A percentile compares a stretch with the other conserved stretches of the same genome.
Conservation (phyloP, 768 basidiomycete species). For the Pulveroboletus sp. region DNA sequence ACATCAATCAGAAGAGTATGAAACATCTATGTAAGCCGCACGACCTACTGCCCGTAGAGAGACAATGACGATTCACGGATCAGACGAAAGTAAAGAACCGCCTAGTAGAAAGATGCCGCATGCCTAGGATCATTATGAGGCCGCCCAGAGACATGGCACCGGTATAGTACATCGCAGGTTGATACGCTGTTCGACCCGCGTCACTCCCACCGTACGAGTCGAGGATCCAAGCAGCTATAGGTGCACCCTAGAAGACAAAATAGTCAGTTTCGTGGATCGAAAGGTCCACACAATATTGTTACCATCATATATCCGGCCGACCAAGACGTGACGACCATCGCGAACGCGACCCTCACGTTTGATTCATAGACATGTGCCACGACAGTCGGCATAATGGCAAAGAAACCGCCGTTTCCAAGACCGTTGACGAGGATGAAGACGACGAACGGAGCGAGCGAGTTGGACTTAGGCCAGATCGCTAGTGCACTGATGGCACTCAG, state of each 20-base stretch:
- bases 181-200: slow-evolving; percentile 20
- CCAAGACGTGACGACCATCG: slow-evolving; percentile 33
- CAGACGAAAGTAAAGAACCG: slow-evolving; percentile 14
- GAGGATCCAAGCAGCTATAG: slow-evolving; percentile 28
- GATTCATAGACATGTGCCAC: slow-evolving; percentile 28
- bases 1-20: not conserved
- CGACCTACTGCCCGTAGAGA: not conserved
- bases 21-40: not conserved
- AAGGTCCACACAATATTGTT: not conserved
- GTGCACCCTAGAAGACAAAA: slow-evolving; percentile 21
- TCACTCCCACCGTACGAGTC: slow-evolving; percentile 21
- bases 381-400: slow-evolving; percentile 27
- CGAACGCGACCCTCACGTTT: slow-evolving; percentile 30
- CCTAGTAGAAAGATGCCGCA: slow-evolving; percentile 4
- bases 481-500: not conserved
- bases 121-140: slow-evolving; percentile 16
- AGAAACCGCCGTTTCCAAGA: slow-evolving; percentile 29
- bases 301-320: slow-evolving; percentile 24
- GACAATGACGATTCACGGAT: not conserved
- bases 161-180: slow-evolving; percentile 30
- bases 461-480: not conserved
- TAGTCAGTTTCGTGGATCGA: not conserved
- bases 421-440: slow-evolving; percentile 27
- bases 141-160: slow-evolving; percentile 25
- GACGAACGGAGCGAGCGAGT: slow-evolving; percentile 11